Evolutionary conservation across 129 eudicot species (phyloP).

Genomic region (Silybum marianum): DNA sequence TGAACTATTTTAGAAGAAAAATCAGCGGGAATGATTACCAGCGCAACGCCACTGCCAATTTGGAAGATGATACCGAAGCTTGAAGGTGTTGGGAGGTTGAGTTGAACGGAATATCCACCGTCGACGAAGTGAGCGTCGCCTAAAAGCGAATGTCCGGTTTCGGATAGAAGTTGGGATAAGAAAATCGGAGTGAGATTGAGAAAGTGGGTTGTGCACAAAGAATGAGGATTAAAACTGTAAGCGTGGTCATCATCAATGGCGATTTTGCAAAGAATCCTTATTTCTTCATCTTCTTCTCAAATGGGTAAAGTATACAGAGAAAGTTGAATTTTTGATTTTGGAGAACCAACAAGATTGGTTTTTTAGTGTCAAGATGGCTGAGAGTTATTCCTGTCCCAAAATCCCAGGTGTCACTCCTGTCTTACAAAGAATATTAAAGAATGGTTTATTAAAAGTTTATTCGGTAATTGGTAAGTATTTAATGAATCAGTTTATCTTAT

Average conservation of each 20-base stretch:
- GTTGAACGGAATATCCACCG: slow-evolving; percentile 39
- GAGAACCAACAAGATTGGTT: not conserved
- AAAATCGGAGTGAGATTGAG: slow-evolving; percentile 37
- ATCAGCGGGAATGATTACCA: slow-evolving; percentile 46
- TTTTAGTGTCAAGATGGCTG: too few relatives aligned
- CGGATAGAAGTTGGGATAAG: slow-evolving; percentile 23
- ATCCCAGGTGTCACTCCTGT: too few relatives aligned
- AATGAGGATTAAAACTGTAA: slow-evolving; percentile 19
- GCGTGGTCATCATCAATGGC: slow-evolving; percentile 15
- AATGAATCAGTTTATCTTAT: too few relatives aligned
- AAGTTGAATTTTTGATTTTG: not conserved
- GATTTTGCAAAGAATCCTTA: slow-evolving; percentile 18
- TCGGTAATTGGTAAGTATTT: too few relatives aligned
- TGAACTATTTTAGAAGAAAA: slow-evolving; percentile 22
- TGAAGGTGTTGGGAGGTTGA: slow-evolving; percentile 37
- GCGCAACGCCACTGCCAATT: slow-evolving; percentile 54
- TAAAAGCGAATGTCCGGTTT: slow-evolving; percentile 23
- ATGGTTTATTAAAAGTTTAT: too few relatives aligned
- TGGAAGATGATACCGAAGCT: slow-evolving; percentile 51
- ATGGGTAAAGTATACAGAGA: slow-evolving; percentile 16
- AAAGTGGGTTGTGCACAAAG: slow-evolving; percentile 26
- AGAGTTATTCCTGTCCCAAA: not conserved
- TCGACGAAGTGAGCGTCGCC: slow-evolving; percentile 59
- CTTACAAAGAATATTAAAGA: too few relatives aligned
- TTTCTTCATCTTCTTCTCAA: not conserved